Base-by-base conservation (phyloP, 2,329 filamentous ascomycete genomes). In the Parascedosporium putredinis region DNA sequence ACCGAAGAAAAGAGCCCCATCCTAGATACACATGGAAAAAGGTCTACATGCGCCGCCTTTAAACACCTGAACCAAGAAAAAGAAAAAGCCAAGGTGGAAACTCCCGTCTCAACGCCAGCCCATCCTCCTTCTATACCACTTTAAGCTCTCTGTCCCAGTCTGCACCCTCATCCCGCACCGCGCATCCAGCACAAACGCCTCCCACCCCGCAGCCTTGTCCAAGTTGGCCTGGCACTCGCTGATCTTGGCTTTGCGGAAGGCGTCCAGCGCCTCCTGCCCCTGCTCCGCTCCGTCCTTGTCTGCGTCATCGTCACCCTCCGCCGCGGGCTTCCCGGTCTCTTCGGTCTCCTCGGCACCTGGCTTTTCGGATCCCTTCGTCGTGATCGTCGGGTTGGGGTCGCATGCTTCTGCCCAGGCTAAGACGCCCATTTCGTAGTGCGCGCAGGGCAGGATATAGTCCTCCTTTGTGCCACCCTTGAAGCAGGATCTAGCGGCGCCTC, bases 351-450 rank as follows among this genome's bases (percentile, higher is more conserved):
- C 24, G 3, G 7, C 20, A 20, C 20, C 14, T 5, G 38, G 20
- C 8, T 3, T 12, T n/a, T 47, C 23, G 5, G 27, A n/a, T 10
- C 29, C 20, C 6, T 16, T 20, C 16, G 10, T 9, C 34, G 8
- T 16, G 18, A 12, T 33, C 25, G 45, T 22, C n/a, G 18, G 20
- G 3, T 16, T 9, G 7, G 69, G 64, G 25, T 66, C 61, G 56
- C 69, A 74, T 48, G 71, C 74, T 58, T 91, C 84, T 51, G 77
- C 74, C 90, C 91, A 98, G 1, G 83, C 70, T 50, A 87, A 79
- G 6, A 86, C 88, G 0, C 82, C 89, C 70, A 93, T 79, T 66
- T 98, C 93, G 64, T 96, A 96, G 56, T 88, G 75, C 1, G 86
- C 88, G 1, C 83, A 79, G 0, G 91, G 87, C 5, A 77, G 70